Percentiles rank a stretch among this genome's conserved stretches.
Conservation (phyloP, 768 basidiomycete genomes). For the Agrocybe praecox region DNA sequence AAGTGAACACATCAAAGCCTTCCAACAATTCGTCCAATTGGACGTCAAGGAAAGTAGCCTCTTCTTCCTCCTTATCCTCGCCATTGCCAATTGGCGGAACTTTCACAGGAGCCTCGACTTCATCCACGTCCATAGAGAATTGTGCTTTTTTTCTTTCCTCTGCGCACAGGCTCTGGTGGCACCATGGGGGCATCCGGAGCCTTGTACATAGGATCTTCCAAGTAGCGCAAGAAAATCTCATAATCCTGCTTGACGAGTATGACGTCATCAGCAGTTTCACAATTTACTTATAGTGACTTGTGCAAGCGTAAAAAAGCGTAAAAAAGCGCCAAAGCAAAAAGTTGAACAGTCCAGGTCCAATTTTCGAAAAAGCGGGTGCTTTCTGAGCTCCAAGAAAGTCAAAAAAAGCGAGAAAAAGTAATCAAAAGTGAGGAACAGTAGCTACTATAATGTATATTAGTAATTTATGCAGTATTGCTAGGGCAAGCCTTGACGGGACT, state of each 20-base stretch:
- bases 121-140: conserved; percentile 74
- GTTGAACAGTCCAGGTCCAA: too few species aligned
- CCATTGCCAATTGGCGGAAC: conserved; percentile 22
- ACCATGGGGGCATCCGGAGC: conserved; percentile 56
- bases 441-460: too few species aligned
- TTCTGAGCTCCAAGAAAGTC: too few species aligned
- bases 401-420: too few species aligned
- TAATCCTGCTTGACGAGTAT: conserved; percentile 96
- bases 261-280: too few species aligned
- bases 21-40: conserved; percentile 85
- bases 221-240: conserved; percentile 90
- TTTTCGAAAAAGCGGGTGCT: too few species aligned
- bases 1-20: conserved; percentile 89
- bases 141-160: conserved; percentile 46
- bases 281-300: too few species aligned
- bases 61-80: conserved; percentile 61
- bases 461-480: too few species aligned
- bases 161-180: conserved; percentile 38
- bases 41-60: conserved; percentile 89
- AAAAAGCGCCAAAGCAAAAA: too few species aligned
- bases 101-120: conserved; percentile 28
- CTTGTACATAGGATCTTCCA: conserved; percentile 95
- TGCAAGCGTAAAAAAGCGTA: too few species aligned
- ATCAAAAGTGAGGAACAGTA: too few species aligned
- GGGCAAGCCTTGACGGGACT: too few species aligned